Conservation (phyloP, 2,329 filamentous ascomycete genomes). For the Colletotrichum sidae region DNA sequence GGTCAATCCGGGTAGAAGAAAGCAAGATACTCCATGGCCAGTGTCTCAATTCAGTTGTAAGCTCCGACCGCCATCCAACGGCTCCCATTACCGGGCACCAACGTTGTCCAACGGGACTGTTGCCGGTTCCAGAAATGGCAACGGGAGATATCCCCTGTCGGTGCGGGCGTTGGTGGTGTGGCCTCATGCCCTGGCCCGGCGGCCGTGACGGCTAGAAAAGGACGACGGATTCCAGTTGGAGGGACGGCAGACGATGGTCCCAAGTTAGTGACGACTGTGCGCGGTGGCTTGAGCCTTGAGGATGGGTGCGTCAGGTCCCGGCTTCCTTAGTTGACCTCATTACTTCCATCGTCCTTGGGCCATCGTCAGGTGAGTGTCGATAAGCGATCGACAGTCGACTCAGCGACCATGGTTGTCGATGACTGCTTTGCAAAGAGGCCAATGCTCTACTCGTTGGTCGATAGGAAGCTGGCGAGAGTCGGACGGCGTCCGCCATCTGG, state of each 20-base stretch:
- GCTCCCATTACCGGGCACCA: too few relatives aligned
- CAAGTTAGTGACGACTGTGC: conserved; percentile 7
- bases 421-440: not conserved
- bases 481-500: not conserved
- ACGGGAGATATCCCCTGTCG: conserved; percentile 7
- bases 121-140: conserved; percentile 4
- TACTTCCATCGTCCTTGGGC: not conserved
- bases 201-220: conserved; percentile 20
- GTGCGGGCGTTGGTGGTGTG: not conserved
- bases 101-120: not conserved
- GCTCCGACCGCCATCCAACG: too few relatives aligned
- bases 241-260: conserved; percentile 14
- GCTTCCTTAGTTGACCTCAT: conserved; percentile 4
- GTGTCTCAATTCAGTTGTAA: too few relatives aligned
- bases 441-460: conserved; percentile 7
- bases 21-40: too few relatives aligned
- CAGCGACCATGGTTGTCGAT: not conserved
- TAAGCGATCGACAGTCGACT: conserved; percentile 4
- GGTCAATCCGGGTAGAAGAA: too few relatives aligned
- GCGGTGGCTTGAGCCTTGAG: conserved; percentile 3
- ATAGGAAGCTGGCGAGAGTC: conserved; percentile 3
- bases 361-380: conserved; percentile 3
- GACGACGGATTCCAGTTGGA: not conserved
- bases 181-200: not conserved
- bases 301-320: conserved; percentile 28